These are phyloP conservation scores for Acanthamoeba royreba DNA, from an alignment of 208 protist species.

Conservation along the genomic window DNA sequence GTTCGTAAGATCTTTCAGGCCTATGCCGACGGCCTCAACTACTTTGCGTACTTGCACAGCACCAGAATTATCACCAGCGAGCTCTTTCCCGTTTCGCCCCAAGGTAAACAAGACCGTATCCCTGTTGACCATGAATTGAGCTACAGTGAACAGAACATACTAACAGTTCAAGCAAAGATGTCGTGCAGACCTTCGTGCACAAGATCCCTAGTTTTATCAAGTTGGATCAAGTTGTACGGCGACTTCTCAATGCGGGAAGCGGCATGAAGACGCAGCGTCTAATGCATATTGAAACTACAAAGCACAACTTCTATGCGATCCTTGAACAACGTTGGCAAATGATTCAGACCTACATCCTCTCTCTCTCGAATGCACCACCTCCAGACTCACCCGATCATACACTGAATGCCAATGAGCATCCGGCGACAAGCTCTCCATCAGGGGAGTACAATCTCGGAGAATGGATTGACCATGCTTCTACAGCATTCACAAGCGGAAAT, in stretches of 20 bases:
- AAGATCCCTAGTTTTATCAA: not conserved
- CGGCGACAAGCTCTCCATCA: too few relatives aligned
- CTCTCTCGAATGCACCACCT: not conserved
- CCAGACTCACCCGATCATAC: too few relatives aligned
- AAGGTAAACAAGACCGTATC: not conserved
- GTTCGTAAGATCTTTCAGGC: not conserved
- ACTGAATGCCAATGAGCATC: too few relatives aligned
- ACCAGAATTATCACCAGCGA: not conserved
- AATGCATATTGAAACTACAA: not conserved
- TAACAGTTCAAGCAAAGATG: too few relatives aligned
- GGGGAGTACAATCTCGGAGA: too few relatives aligned
- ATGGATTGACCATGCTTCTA: too few relatives aligned
- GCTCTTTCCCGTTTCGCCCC: not conserved
- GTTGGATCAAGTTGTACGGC: not conserved
- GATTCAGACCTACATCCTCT: not conserved
- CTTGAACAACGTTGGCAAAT: not conserved
- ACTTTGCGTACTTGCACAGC: not conserved
- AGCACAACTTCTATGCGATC: not conserved
- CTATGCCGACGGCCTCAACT: slow-evolving; percentile 31
- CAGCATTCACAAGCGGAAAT: too few relatives aligned
- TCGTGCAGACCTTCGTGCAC: not conserved
- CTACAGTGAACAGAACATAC: too few relatives aligned
- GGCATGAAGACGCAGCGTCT: not conserved
- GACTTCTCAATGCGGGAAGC: not conserved
- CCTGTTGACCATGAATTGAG: too few relatives aligned